These are phyloP conservation scores for Botrytis aclada DNA, from an alignment of 2,329 filamentous ascomycete species.

Conservation along the genomic window DNA sequence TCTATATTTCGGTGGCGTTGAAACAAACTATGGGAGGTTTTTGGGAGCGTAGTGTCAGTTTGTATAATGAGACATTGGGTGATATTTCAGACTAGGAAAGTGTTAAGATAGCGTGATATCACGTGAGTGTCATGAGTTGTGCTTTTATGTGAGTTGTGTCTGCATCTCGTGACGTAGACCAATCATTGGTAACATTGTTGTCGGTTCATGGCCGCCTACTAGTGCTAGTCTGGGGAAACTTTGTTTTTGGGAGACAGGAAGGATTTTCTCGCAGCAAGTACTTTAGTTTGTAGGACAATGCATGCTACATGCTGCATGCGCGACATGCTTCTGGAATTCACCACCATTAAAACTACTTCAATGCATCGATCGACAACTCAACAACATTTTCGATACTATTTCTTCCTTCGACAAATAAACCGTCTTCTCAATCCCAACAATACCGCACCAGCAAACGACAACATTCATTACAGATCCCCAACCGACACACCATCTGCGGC, in stretches of 20 bases:
- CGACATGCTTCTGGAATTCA: neutral
- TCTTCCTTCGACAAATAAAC: neutral
- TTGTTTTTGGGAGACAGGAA: neutral
- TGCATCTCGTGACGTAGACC: constrained; percentile 5
- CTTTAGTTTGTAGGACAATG: neutral
- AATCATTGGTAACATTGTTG: neutral
- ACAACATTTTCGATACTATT: neutral
- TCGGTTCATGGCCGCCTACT: neutral
- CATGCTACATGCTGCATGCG: neutral
- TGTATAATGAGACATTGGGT: constrained; percentile 2
- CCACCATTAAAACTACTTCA: neutral
- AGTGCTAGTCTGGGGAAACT: neutral
- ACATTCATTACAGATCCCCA: neutral
- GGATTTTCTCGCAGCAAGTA: neutral
- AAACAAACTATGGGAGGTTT: neutral
- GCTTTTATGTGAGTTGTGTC: neutral
- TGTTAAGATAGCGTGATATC: neutral
- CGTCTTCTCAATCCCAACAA: neutral
- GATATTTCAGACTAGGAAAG: neutral
- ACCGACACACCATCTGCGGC: neutral
- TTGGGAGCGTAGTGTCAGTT: neutral
- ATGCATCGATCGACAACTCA: neutral
- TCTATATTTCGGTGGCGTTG: neutral
- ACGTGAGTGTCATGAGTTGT: constrained; percentile 8
- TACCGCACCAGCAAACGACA: neutral